Conservation (phyloP, 2,329 filamentous ascomycete genomes). For the Arthrobotrys megalospora region DNA sequence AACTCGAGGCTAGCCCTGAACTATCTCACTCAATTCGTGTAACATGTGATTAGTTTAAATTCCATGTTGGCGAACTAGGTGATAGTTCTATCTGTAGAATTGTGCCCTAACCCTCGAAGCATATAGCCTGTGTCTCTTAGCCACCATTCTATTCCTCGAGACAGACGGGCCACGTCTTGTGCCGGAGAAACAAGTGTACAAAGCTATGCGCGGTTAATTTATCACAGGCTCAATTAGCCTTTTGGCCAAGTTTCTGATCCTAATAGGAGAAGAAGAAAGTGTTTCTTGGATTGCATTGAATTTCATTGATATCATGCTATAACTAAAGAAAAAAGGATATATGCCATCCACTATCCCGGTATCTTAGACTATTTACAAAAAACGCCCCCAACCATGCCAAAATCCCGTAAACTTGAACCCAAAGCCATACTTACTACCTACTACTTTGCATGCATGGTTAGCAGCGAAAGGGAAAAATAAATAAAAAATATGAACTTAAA, state of each 20-base stretch:
- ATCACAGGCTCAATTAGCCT: too few species aligned
- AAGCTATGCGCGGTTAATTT: too few species aligned
- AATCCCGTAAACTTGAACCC: conserved; percentile 31
- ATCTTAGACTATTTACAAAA: conserved; percentile 51
- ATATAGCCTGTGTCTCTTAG: not conserved
- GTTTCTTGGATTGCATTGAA: not conserved
- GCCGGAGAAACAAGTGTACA: too few species aligned
- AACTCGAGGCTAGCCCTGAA: conserved; percentile 17
- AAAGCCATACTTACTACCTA: conserved; percentile 22
- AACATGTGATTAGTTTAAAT: not conserved
- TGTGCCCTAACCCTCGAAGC: conserved; percentile 1
- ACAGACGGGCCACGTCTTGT: not conserved
- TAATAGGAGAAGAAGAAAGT: not conserved
- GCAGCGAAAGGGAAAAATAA: not conserved
- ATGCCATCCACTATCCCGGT: conserved; percentile 30
- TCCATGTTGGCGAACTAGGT: too few species aligned
- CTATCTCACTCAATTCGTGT: conserved; percentile 11
- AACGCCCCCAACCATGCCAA: conserved; percentile 52
- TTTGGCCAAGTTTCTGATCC: too few species aligned
- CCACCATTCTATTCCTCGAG: not conserved
- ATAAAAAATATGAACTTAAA: not conserved
- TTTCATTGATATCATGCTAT: conserved; percentile 26
- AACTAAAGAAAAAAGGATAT: conserved; percentile 24
- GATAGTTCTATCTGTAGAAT: not conserved
- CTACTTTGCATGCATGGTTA: conserved; percentile 32